phyloP scores from a whole-genome alignment of 164 flowering plant species.

The Sedum album region DNA sequence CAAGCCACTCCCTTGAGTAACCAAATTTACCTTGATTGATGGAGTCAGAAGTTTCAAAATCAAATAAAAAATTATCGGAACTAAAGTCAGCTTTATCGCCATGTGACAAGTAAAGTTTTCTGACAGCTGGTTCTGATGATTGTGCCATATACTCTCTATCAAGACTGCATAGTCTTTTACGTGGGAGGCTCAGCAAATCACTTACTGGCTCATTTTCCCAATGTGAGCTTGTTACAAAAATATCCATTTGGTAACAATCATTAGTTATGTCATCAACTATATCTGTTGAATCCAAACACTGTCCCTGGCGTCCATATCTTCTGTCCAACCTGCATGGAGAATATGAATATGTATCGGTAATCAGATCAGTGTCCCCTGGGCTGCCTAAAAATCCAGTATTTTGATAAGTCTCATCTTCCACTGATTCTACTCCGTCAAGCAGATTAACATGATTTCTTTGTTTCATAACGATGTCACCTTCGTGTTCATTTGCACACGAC shows the following conservation, averaged over 20 bases:
- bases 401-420: slow-evolving; percentile 16
- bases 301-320: slow-evolving; percentile 3
- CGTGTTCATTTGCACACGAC: slow-evolving; percentile 17
- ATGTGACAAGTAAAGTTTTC: slow-evolving; percentile 16
- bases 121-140: slow-evolving; percentile 13
- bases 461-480: slow-evolving; percentile 18
- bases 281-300: neutral
- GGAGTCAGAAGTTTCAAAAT: slow-evolving; percentile 18
- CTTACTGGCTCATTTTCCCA: slow-evolving; percentile 15
- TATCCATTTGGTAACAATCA: neutral
- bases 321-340: neutral
- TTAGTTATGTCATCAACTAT: neutral
- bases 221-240: slow-evolving; percentile 3
- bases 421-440: slow-evolving; percentile 13
- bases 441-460: slow-evolving; percentile 16
- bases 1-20: slow-evolving; percentile 11
- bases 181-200: slow-evolving; percentile 12
- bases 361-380: neutral
- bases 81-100: slow-evolving; percentile 12
- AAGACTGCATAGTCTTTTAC: slow-evolving; percentile 16
- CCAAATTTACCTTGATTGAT: slow-evolving; percentile 11
- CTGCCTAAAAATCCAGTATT: slow-evolving; percentile 4
- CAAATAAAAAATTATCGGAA: slow-evolving; percentile 13
- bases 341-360: neutral
- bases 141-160: slow-evolving; percentile 16